phyloP scores from a whole-genome alignment of 768 basidiomycete species.

The Termitomyces bulborhizus region DNA sequence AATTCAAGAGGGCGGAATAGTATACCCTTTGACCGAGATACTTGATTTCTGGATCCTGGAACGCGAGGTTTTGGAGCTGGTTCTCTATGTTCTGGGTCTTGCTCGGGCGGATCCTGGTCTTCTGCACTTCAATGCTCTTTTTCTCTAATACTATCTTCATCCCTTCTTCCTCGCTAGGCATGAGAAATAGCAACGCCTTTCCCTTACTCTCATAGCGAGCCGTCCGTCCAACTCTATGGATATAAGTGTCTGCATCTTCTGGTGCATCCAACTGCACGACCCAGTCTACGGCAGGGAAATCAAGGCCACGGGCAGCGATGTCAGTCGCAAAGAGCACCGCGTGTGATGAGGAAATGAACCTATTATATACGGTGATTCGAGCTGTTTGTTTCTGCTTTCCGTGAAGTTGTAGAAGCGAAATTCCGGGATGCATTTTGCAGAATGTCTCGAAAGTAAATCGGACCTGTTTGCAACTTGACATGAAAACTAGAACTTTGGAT shows the following conservation, averaged over 20 bases:
- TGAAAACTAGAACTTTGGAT: slow-evolving; percentile 87
- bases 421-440: slow-evolving; percentile 90
- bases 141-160: slow-evolving; percentile 68
- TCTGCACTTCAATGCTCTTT: slow-evolving; percentile 66
- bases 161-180: slow-evolving; percentile 91
- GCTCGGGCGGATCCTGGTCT: slow-evolving; percentile 84
- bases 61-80: slow-evolving; percentile 87
- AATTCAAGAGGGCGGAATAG: background rate
- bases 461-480: slow-evolving; percentile 95
- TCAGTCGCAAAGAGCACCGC: slow-evolving; percentile 93
- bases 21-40: slow-evolving; percentile 90
- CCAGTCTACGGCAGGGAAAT: slow-evolving; percentile 97
- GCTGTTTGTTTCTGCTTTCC: slow-evolving; percentile 97
- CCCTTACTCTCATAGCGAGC: slow-evolving; percentile 91
- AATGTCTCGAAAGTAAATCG: slow-evolving; percentile 96
- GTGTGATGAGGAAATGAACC: slow-evolving; percentile 76
- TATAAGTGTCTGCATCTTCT: slow-evolving; percentile 96
- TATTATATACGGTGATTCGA: slow-evolving; percentile 74
- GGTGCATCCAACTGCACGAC: slow-evolving; percentile 94
- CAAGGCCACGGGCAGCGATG: slow-evolving; percentile 91
- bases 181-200: slow-evolving; percentile 72
- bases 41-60: slow-evolving; percentile 95
- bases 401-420: slow-evolving; percentile 89
- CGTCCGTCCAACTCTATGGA: slow-evolving; percentile 94
- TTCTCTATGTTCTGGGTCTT: slow-evolving; percentile 83